These are phyloP conservation scores for Salpingoeca rosetta DNA, from an alignment of 78 protist species.

Conservation along the genomic window DNA sequence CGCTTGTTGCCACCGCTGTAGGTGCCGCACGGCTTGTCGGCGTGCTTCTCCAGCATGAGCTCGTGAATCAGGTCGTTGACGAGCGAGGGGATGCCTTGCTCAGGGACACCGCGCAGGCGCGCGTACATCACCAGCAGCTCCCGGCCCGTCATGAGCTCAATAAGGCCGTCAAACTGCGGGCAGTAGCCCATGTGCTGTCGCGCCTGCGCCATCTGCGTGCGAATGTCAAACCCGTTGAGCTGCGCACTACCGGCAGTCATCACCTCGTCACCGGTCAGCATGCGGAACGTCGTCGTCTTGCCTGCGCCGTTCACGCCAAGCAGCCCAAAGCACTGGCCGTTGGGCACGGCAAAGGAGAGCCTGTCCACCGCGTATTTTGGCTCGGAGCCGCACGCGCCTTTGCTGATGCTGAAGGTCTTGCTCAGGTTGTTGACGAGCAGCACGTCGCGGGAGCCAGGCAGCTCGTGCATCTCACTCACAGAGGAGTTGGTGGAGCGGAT, in stretches of 20 bases:
- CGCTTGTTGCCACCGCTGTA: conserved; percentile 75
- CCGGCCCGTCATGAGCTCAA: conserved; percentile 36
- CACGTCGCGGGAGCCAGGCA: too few relatives aligned
- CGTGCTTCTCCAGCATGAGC: conserved; percentile 2
- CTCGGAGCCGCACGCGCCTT: background rate
- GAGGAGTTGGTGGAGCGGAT: too few relatives aligned
- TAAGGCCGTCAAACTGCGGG: conserved; percentile 55
- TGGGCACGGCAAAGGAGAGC: conserved; percentile 34
- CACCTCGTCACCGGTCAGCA: conserved; percentile 31
- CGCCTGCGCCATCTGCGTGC: background rate
- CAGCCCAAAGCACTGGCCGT: conserved; percentile 69
- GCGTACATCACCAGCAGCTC: conserved; percentile 70
- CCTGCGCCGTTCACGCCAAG: conserved; percentile 80
- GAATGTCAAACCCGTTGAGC: background rate
- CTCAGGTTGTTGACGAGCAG: conserved; percentile 4
- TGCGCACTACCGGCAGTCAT: conserved; percentile 18
- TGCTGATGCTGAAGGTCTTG: conserved; percentile 11
- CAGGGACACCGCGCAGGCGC: conserved; percentile 47
- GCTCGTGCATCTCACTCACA: background rate
- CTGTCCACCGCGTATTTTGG: conserved; percentile 43
- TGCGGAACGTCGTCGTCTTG: conserved; percentile 67
- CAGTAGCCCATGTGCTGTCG: conserved; percentile 54
- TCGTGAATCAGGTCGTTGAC: background rate
- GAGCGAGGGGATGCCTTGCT: background rate
- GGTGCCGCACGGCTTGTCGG: conserved; percentile 6